Base-by-base conservation (phyloP, 2,329 filamentous ascomycete genomes). In the Juglanconis oblonga region DNA sequence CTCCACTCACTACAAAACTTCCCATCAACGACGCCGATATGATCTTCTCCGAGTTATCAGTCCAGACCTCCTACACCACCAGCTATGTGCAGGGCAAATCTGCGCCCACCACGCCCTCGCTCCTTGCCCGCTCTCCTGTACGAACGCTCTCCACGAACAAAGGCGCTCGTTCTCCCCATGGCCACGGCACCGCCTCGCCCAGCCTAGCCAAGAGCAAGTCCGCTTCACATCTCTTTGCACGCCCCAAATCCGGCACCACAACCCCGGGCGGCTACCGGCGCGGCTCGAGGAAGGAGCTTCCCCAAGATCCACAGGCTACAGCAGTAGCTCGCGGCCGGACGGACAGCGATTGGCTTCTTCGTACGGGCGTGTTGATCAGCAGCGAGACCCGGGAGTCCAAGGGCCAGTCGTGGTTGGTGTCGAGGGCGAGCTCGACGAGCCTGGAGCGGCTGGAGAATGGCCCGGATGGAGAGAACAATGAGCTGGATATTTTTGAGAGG, bases 331-430 rank as follows among this genome's bases (percentile, higher is more conserved):
- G 69, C 38, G 76, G 81, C 63, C 72, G 72, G 42, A 76, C 76
- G 59, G 81, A 87, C 66, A 83, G 81, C 59, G 86, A 88, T 72
- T 90, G 87, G 87, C 74, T 90, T 50, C 76, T 87, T 31, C 80
- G 86, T 35, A 81, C 86, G 0, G 87, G 86, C 51, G 85, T 85
- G 6, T 69, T 87, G 51, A 82, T 90, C 66, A 82, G 82, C 59
- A 81, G 80, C 55, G 84, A 87, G 69, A 78, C 86, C 17, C 78
- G 87, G 59, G 87, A 90, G 69, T 86, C 78, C 67, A 89, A 89
- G 72, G 87, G 87, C 13, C 87, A 90, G 71, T 76, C 82, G 13
- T 90, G 87, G 87, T 80, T 90, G 24, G 77, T 84, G n/a, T 84
- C 85, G 31, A 79, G 85, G 51, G 84, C 82, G 57, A 87, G 85